These are phyloP conservation scores for Extremus antarcticus DNA, from an alignment of 495 filamentous ascomycete species.

Conservation along the genomic window DNA sequence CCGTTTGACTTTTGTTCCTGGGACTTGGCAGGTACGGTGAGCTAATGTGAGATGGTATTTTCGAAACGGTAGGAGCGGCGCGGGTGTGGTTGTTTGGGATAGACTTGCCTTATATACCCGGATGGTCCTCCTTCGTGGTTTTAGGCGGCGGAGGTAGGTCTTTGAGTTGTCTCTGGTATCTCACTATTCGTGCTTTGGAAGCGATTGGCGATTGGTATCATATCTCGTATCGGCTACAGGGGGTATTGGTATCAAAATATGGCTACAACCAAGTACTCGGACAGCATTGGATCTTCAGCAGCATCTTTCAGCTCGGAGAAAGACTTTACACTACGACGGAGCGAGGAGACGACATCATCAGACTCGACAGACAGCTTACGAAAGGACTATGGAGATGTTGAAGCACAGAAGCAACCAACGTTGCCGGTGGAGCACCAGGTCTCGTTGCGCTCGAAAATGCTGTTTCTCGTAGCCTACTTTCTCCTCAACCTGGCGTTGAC, in stretches of 20 bases:
- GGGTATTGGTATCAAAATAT: not conserved
- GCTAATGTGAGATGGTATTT: no score
- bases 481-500: constrained; percentile 43
- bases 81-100: not conserved
- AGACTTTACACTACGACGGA: not conserved
- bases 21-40: no score
- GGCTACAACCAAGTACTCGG: not conserved
- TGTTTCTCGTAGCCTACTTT: constrained; percentile 39
- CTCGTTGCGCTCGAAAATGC: constrained; percentile 29
- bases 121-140: not conserved
- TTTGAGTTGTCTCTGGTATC: no score
- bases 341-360: not conserved
- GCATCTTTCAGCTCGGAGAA: not conserved
- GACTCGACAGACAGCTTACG: not conserved
- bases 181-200: no score
- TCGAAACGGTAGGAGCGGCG: not conserved
- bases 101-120: not conserved
- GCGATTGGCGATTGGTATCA: no score
- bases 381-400: constrained; percentile 40
- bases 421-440: constrained; percentile 16
- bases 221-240: not conserved
- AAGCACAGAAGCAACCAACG: constrained; percentile 5
- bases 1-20: no score
- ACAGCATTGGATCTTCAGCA: not conserved
- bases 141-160: no score